Evolutionary conservation across 306 rosid genomes (phyloP).

Genomic region (Quercus variabilis): DNA sequence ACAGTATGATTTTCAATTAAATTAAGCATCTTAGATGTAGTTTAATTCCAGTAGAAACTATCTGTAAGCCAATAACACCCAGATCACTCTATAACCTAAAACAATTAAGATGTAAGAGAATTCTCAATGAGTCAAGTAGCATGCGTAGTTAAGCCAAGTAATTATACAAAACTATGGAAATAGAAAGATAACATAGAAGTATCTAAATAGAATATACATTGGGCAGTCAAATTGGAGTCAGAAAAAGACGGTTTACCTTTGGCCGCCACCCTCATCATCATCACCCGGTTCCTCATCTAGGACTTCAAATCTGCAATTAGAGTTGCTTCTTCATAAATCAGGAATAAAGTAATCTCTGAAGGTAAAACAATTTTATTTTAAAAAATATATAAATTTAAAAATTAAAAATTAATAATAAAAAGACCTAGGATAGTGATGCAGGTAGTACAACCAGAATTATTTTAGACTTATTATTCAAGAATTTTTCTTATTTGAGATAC

Average conservation of each 20-base stretch:
- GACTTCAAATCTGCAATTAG: conserved; percentile 73
- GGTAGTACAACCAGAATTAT: too few species aligned
- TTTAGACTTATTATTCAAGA: too few species aligned
- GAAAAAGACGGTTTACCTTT: conserved; percentile 44
- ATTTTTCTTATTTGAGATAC: too few species aligned
- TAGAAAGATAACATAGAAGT: neutral
- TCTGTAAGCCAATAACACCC: neutral
- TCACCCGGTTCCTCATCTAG: conserved; percentile 98
- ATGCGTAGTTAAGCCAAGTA: neutral
- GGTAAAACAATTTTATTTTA: neutral
- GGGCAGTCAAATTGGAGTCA: neutral
- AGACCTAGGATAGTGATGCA: neutral
- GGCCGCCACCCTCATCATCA: conserved; percentile 84
- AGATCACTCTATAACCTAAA: neutral
- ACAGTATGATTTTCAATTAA: neutral
- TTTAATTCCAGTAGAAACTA: neutral
- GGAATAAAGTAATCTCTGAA: neutral
- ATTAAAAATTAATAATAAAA: neutral
- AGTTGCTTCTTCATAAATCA: neutral
- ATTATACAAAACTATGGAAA: neutral
- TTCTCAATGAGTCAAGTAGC: neutral
- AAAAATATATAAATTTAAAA: too few species aligned
- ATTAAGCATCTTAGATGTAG: neutral
- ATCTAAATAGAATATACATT: neutral
- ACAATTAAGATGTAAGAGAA: neutral